Evolutionary conservation across 345 rosid species (phyloP).

Genomic region (Brassica nigra): DNA sequence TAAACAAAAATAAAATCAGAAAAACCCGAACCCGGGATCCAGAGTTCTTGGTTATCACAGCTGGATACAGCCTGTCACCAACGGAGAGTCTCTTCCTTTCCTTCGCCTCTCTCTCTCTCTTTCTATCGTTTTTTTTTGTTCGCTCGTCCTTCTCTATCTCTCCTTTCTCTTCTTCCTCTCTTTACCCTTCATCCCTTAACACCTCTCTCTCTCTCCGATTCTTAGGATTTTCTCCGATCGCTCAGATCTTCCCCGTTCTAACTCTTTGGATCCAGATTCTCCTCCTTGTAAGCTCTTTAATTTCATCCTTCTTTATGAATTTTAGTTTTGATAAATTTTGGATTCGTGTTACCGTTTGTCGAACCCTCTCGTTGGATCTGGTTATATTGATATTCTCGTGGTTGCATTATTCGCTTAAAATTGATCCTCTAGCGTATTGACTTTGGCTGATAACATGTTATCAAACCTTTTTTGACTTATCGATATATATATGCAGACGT

Average conservation of each 20-base stretch:
- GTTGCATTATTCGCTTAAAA: conserved; percentile 3
- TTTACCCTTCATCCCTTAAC: conserved; percentile 18
- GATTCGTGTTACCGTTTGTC: background rate
- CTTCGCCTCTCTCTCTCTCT: conserved; percentile 38
- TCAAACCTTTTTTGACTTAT: conserved; percentile 29
- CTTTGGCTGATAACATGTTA: background rate
- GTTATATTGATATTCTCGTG: background rate
- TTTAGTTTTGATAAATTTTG: background rate
- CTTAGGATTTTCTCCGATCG: conserved; percentile 49
- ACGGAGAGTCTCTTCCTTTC: conserved; percentile 63
- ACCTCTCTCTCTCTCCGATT: conserved; percentile 9
- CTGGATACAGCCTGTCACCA: conserved; percentile 99
- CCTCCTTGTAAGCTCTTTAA: conserved; percentile 55
- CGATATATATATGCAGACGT: background rate
- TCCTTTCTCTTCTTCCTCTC: conserved; percentile 31
- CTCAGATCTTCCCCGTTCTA: conserved; percentile 32
- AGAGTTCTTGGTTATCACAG: conserved; percentile 63
- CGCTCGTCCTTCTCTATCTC: conserved; percentile 4
- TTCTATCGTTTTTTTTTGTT: background rate
- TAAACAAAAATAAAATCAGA: conserved; percentile 4
- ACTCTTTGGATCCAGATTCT: conserved; percentile 55
- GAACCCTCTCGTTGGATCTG: conserved; percentile 28
- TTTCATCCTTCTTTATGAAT: background rate
- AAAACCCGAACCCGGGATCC: conserved; percentile 45
- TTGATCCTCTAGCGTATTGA: background rate